phyloP scores from a whole-genome alignment of 768 basidiomycete species.

The Leccinellum rugosiceps region DNA sequence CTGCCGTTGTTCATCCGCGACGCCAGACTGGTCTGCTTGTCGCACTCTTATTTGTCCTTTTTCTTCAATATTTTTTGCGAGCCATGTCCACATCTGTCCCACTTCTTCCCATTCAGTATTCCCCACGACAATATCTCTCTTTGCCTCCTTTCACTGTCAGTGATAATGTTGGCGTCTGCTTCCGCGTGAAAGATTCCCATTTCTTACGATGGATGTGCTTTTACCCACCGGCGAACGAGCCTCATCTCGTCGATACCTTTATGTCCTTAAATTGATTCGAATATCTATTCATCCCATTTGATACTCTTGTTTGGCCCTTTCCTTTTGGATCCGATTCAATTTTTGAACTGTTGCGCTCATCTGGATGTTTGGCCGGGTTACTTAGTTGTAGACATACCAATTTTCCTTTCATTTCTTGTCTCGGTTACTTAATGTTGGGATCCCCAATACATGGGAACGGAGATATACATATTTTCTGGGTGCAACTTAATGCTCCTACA shows the following conservation, averaged over 20 bases:
- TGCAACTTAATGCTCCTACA: neutral
- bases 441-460: neutral
- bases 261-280: neutral
- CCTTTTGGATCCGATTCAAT: neutral
- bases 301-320: neutral
- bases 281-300: neutral
- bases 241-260: slow-evolving; percentile 35
- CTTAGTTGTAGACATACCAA: neutral
- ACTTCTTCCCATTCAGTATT: slow-evolving; percentile 4
- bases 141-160: neutral
- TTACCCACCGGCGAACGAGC: slow-evolving; percentile 33
- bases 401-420: neutral
- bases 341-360: neutral
- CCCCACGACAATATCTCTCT: neutral
- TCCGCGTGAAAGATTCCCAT: slow-evolving; percentile 16
- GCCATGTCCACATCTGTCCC: slow-evolving; percentile 9
- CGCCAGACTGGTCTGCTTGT: slow-evolving; percentile 27
- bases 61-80: neutral
- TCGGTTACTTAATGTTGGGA: neutral
- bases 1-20: slow-evolving; percentile 22
- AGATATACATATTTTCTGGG: neutral
- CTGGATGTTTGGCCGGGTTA: neutral
- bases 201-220: slow-evolving; percentile 20
- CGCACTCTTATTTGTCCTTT: slow-evolving; percentile 6
- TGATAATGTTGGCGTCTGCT: slow-evolving; percentile 1